These are phyloP conservation scores for Rhizoclosmatium sp. DNA, from an alignment of 192 early-diverging fungal species.

Conservation along the genomic window DNA sequence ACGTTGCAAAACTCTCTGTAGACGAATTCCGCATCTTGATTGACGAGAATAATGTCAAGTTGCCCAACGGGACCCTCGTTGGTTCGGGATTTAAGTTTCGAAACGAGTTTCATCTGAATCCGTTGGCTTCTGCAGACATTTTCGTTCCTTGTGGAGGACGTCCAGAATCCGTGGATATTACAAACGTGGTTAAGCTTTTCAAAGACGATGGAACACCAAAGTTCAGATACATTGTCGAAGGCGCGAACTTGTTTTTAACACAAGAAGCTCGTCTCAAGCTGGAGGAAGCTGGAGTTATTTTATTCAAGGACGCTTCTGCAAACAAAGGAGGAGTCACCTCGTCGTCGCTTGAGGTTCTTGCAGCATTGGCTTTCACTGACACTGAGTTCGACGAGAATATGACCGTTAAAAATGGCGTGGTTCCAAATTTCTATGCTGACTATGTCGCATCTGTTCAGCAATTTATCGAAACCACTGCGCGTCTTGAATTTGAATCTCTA, in stretches of 20 bases:
- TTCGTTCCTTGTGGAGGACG: conserved; percentile 99
- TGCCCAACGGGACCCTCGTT: conserved; percentile 87
- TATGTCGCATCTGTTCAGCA: conserved; percentile 92
- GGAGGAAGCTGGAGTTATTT: conserved; percentile 90
- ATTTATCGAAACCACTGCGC: conserved; percentile 93
- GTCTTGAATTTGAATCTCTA: conserved; percentile 91
- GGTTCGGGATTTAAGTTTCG: conserved; percentile 91
- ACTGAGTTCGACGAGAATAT: conserved; percentile 88
- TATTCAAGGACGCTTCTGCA: conserved; percentile 99
- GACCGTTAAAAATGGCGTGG: conserved; percentile 79
- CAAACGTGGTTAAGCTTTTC: conserved; percentile 82
- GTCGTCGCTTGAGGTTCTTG: conserved; percentile 95
- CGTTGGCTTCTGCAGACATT: conserved; percentile 77
- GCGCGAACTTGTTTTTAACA: conserved; percentile 98
- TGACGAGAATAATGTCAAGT: conserved; percentile 88
- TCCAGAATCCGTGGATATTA: conserved; percentile 94
- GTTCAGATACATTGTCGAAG: conserved; percentile 99
- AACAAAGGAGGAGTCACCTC: conserved; percentile 99
- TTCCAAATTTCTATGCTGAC: conserved; percentile 88
- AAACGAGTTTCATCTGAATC: conserved; percentile 95
- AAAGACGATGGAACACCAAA: conserved; percentile 82
- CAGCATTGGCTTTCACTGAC: conserved; percentile 93
- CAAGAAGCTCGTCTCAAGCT: conserved; percentile 96
- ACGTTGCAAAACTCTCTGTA: conserved; percentile 75
- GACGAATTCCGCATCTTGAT: conserved; percentile 93